Base-by-base conservation (phyloP, 192 early-diverging fungal species). In the Coemansia sp. region DNA sequence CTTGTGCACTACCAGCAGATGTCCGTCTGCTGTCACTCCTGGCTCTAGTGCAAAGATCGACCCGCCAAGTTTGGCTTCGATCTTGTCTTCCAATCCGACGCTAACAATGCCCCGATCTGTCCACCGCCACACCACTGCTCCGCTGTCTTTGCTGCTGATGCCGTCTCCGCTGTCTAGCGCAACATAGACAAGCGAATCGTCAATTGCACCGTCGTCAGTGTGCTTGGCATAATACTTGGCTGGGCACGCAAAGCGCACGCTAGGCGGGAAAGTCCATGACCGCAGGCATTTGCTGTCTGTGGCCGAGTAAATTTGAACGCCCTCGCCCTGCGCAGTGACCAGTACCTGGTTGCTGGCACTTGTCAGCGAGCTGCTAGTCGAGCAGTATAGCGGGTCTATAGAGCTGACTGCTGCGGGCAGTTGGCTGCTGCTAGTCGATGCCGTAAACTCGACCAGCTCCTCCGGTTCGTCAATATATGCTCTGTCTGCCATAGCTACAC, bases 211-310 rank as follows among this genome's bases (percentile, higher is more conserved):
- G 15, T 51, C 64, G 4, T 52, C 64, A n/a, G 53, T 67, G 53
- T 62, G 54, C 24, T 47, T 65, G 15, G 64, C 21, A 19, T 52
- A 54, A 57, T 82, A 82, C 19, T 73, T 82, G 39, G 79, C 73
- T 4, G 79, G 79, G 43, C 79, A 82, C 2, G 79, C 66, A 67
- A 82, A 82, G 43, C 79, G 79, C 32, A 75, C 60, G 21, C 57
- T 68, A 6, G 79, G 73, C 15, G 79, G 64, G 48, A 82, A 82
- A 12, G 79, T 57, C 79, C 79, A 82, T 32, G 79, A 82, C 58
- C 79, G 66, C 51, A 75, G 54, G 45, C 79, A 82, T 56, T 82
- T 82, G 69, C 69, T 82, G 67, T 82, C 73, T 19, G 67, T 25
- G 1, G 62, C 57, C 9, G 79, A 72, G 52, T 76, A 75, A 25